phyloP scores from a whole-genome alignment of 306 rosid genomes.

The Neltuma alba region DNA sequence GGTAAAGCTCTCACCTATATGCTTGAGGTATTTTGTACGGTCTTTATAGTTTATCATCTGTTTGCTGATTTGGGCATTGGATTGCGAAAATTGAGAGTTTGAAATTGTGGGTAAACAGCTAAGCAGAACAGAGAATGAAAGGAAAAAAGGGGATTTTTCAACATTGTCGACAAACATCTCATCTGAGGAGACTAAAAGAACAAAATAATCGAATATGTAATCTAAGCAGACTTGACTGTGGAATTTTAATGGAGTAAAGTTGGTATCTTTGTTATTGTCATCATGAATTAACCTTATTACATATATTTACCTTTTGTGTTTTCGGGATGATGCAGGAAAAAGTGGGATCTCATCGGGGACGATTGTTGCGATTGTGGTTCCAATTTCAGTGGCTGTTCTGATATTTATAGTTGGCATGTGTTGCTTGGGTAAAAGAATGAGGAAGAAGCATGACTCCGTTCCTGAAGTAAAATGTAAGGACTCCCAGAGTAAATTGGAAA shows the following conservation, averaged over 20 bases:
- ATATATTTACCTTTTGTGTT: not conserved
- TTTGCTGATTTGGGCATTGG: not conserved
- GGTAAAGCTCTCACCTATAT: constrained; percentile 16
- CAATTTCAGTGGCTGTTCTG: constrained; percentile 31
- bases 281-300: not conserved
- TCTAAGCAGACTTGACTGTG: too few species aligned
- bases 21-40: not conserved
- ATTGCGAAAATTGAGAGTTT: not conserved
- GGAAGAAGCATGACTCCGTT: constrained; percentile 27
- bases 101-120: not conserved
- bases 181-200: not conserved
- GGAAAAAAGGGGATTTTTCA: not conserved
- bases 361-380: constrained; percentile 47
- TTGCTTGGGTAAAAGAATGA: constrained; percentile 35
- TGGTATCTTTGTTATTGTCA: not conserved
- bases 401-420: constrained; percentile 27
- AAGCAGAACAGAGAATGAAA: not conserved
- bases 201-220: not conserved
- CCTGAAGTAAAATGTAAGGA: constrained; percentile 30
- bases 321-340: constrained; percentile 35
- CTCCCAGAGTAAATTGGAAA: not conserved
- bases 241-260: not conserved
- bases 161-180: too few species aligned
- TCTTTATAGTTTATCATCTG: not conserved
- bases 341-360: constrained; percentile 28